Evolutionary conservation across 176 grass and related monocot genomes (phyloP).

Genomic region (Canna indica): DNA sequence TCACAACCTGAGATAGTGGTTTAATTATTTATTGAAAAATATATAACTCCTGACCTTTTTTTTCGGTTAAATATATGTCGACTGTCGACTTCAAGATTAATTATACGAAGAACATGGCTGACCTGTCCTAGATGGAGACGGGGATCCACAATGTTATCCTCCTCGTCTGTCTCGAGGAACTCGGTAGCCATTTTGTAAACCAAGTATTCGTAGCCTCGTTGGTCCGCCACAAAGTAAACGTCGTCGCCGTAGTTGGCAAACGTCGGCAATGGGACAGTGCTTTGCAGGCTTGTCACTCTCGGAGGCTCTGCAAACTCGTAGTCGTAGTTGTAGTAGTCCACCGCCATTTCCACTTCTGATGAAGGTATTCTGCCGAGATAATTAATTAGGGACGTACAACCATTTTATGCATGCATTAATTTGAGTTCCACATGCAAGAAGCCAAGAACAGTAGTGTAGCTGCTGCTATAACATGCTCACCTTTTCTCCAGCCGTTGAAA

Average conservation of each 20-base stretch:
- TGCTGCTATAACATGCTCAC: slow-evolving; percentile 7
- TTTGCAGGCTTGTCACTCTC: slow-evolving; percentile 51
- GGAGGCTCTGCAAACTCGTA: slow-evolving; percentile 58
- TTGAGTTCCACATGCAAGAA: not conserved
- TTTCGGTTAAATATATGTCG: no score
- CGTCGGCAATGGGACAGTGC: slow-evolving; percentile 33
- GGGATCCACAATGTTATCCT: slow-evolving; percentile 29
- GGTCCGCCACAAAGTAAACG: slow-evolving; percentile 46
- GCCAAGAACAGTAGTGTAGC: no score
- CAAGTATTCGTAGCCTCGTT: slow-evolving; percentile 38
- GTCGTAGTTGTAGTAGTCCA: slow-evolving; percentile 52
- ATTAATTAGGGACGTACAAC: not conserved
- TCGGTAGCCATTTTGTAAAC: slow-evolving; percentile 35
- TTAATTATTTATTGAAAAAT: no score
- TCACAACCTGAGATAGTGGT: slow-evolving; percentile 21
- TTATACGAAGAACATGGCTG: no score
- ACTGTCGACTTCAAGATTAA: no score
- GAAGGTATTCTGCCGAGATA: slow-evolving; percentile 18
- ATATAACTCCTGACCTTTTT: not conserved
- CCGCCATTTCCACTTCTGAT: slow-evolving; percentile 42
- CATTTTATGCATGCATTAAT: not conserved
- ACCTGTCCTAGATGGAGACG: slow-evolving; percentile 34
- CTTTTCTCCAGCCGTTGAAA: slow-evolving; percentile 42
- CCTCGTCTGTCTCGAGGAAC: slow-evolving; percentile 31
- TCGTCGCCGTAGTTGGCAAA: slow-evolving; percentile 38